Evolutionary conservation across 208 protist genomes (phyloP), one percentile per base, ranked within the genome.

Genomic region (Crithidia sp.): DNA sequence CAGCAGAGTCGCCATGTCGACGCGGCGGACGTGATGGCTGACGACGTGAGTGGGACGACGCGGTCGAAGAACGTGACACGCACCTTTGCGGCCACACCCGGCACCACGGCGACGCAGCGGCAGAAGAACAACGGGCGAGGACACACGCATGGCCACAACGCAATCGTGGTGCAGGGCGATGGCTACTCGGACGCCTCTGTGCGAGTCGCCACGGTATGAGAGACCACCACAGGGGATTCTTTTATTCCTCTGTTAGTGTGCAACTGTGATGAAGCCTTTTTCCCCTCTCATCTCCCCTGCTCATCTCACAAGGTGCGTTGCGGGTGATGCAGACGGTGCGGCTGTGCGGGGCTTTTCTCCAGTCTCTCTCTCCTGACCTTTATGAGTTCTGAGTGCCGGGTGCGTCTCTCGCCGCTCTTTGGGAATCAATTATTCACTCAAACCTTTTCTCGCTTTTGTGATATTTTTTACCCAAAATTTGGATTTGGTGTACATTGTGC

Each of bases 1-100:
- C 12, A 58, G 7, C 50, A 47, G 17, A 17, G 19, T 43, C 39
- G 47, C 8, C 64, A 63, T 16, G 16, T 67, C 10, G 66, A 68
- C 36, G 47, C 52, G 44, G 53, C 39, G 16, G 73, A 78, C 4
- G 6, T 36, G n/a, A 56, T 63, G 44, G 52, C 65, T 8, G 43
- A 49, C 2, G 66, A 67, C 17, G 16, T 41, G 4, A 72, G 28
- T 14, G 54, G 19, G 19, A 8, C 9, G 36, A 54, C 8, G 2
- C 43, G 49, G 16, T 56, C 57, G 14, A 78, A 56, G 55, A 56
- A 57, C 2, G 44, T 37, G 16, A 41, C 63, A 10, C 44, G 28
- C 54, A 55, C 5, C 7, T 41, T 72, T 39, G 17, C 52, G 2
- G 13, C 45, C n/a, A 59, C 16, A n/a, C 49, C 65, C 5, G 4